Conservation (phyloP, 2,329 filamentous ascomycete species). For the Neofusicoccum parvum region DNA sequence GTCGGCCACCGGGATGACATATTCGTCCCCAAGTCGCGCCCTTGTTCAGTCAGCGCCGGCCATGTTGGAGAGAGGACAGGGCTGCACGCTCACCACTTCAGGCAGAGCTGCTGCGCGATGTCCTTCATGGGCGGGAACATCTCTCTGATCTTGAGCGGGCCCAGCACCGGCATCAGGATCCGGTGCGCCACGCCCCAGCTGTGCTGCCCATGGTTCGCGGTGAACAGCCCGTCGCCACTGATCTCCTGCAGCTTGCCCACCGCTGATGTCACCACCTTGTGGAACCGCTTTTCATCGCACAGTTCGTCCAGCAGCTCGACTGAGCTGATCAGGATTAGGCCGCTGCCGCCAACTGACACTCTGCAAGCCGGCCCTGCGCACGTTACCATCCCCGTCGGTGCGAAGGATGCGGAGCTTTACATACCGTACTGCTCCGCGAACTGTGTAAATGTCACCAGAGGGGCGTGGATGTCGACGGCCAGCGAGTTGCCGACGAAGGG, state of each 20-base stretch:
- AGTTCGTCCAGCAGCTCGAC: constrained; percentile 43
- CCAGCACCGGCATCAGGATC: constrained; percentile 68
- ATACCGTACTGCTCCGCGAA: too few species aligned
- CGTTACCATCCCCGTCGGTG: too few species aligned
- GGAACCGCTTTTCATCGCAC: constrained; percentile 41
- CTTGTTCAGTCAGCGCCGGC: constrained; percentile 29
- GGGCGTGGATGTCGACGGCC: too few species aligned
- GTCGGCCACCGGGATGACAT: constrained; percentile 38
- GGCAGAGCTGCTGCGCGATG: constrained; percentile 64
- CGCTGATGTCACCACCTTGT: constrained; percentile 34
- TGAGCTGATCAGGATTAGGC: constrained; percentile 35
- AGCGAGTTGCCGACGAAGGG: too few species aligned
- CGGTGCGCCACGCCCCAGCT: constrained; percentile 61
- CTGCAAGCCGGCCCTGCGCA: constrained; percentile 36
- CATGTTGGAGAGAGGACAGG: too few species aligned
- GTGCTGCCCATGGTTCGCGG: constrained; percentile 40
- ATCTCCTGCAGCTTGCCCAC: constrained; percentile 39
- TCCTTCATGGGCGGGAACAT: constrained; percentile 66
- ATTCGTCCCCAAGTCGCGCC: constrained; percentile 55
- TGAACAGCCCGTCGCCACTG: constrained; percentile 44
- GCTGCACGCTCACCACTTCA: constrained; percentile 52
- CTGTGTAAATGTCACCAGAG: too few species aligned
- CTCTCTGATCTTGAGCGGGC: constrained; percentile 64
- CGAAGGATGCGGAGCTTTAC: too few species aligned
- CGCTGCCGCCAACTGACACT: constrained; percentile 31